Base-by-base conservation (phyloP, 192 early-diverging fungal species). In the Ambispora gerdemannii region DNA sequence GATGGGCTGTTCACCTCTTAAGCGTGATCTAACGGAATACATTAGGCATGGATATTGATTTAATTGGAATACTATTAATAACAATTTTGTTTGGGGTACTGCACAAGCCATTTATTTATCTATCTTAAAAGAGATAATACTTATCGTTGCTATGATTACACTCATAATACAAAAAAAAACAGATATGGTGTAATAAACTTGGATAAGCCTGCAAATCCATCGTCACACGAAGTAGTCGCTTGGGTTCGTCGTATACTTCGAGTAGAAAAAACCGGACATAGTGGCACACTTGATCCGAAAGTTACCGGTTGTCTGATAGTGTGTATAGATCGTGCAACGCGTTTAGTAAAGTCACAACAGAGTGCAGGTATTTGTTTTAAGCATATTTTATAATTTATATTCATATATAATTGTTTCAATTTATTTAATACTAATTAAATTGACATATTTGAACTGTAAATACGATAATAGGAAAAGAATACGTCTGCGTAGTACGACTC, bases 281-380 rank as follows among this genome's bases (percentile, higher is more conserved):
- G 88, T 75, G 97, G 97, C 51, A 99, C 97, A 8, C 89, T 99
- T 6, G 97, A 99, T 83, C 97, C 97, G 65, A 99, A 99, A 78
- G 97, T 99, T 24, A 99, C 97, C 13, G 97, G 97, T 31, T 98
- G 97, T 76, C 84, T 99, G 83, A 98, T 98, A 77, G 97, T 99
- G 38, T 99, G 97, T 82, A 84, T 99, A 75, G 97, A 99, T 79
- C 91, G 97, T 65, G 97, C 97, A 6, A 99, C 97, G 31, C 92
- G 97, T 49, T 82, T 99, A 66, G 97, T 99, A 76, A 99, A 99
- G 85, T 96, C 95, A 49, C 97, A 99, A 81, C 97, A 99, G 78
- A 91, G 95, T 76, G 97, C 97, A 50, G 97, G 96, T 80, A 67
- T 10, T 24, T 36, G 19, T 24, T 43, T 10, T 43, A 43, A 43